A percentile compares a stretch with the other conserved stretches of the same genome.
Conservation (phyloP, 2,329 filamentous ascomycete species). For the Teratosphaeria destructans region DNA sequence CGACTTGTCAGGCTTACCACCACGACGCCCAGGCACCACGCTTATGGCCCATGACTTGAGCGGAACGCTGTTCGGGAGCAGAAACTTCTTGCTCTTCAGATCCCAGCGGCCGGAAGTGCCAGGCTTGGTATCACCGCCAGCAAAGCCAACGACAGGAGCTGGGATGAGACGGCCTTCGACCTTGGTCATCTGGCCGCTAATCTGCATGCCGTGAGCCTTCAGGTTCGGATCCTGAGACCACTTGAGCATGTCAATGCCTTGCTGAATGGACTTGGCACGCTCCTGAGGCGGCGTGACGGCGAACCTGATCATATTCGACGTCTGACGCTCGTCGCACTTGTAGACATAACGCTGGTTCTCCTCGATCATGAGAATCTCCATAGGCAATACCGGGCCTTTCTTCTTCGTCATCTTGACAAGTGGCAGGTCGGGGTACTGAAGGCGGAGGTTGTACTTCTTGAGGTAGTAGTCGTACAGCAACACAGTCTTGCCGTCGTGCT, state of each 20-base stretch:
- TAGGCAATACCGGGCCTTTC: slow-evolving; percentile 40
- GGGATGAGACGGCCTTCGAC: slow-evolving; percentile 59
- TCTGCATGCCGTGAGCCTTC: slow-evolving; percentile 59
- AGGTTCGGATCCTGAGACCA: slow-evolving; percentile 63
- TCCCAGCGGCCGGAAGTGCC: slow-evolving; percentile 72
- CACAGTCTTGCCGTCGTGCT: slow-evolving; percentile 32
- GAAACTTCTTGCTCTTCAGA: slow-evolving; percentile 70
- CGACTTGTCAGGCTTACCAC: slow-evolving; percentile 30
- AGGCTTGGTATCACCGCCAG: slow-evolving; percentile 44
- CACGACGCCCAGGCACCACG: slow-evolving; percentile 49
- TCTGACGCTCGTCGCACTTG: slow-evolving; percentile 55
- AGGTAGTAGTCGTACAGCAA: slow-evolving; percentile 51
- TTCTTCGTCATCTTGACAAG: slow-evolving; percentile 48
- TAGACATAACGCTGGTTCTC: slow-evolving; percentile 47
- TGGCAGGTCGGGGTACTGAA: slow-evolving; percentile 41
- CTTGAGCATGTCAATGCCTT: slow-evolving; percentile 55
- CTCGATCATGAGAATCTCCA: slow-evolving; percentile 45
- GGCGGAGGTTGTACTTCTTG: slow-evolving; percentile 39
- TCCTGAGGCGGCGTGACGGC: slow-evolving; percentile 66
- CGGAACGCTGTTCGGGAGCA: slow-evolving; percentile 45
- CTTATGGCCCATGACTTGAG: slow-evolving; percentile 69
- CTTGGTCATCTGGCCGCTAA: slow-evolving; percentile 53
- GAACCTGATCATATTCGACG: slow-evolving; percentile 81
- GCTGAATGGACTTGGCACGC: slow-evolving; percentile 58
- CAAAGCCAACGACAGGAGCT: slow-evolving; percentile 62